A percentile compares a stretch with the other conserved stretches of the same genome.
These are phyloP conservation scores for Gardenia jasminoides DNA, from an alignment of 257 asterid genomes.

Conservation along the genomic window DNA sequence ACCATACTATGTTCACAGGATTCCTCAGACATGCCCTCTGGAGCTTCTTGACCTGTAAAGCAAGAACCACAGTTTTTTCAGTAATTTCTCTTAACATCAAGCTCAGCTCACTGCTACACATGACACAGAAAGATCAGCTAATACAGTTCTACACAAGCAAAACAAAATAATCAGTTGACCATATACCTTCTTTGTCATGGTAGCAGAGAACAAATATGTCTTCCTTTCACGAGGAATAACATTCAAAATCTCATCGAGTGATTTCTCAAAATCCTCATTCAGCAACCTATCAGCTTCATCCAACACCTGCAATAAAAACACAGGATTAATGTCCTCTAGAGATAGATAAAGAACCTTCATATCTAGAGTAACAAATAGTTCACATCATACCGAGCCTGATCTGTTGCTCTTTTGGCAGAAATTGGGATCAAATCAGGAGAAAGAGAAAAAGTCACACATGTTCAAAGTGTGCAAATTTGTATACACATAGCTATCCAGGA, in stretches of 20 bases:
- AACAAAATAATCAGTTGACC: background rate
- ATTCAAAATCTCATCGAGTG: slow-evolving; percentile 65
- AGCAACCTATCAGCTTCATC: slow-evolving; percentile 95
- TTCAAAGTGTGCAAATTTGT: no score
- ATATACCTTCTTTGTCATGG: slow-evolving; percentile 89
- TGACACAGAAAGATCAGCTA: background rate
- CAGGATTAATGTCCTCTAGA: background rate
- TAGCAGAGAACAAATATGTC: slow-evolving; percentile 91
- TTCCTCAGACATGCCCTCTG: slow-evolving; percentile 91
- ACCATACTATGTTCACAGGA: slow-evolving; percentile 69
- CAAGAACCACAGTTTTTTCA: background rate
- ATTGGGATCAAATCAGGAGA: no score
- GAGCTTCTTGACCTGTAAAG: slow-evolving; percentile 75
- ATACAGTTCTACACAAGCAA: background rate
- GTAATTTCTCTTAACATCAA: no score
- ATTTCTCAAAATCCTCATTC: slow-evolving; percentile 84
- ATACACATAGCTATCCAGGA: no score
- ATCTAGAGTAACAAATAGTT: background rate
- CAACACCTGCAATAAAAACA: slow-evolving; percentile 52
- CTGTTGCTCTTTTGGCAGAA: no score
- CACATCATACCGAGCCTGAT: background rate
- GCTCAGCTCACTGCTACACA: background rate
- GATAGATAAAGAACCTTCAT: background rate
- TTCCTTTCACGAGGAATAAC: slow-evolving; percentile 83
- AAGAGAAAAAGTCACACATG: no score